Base-by-base conservation (phyloP, 1,139 yeast genomes). In the Arxiozyma bovina region DNA sequence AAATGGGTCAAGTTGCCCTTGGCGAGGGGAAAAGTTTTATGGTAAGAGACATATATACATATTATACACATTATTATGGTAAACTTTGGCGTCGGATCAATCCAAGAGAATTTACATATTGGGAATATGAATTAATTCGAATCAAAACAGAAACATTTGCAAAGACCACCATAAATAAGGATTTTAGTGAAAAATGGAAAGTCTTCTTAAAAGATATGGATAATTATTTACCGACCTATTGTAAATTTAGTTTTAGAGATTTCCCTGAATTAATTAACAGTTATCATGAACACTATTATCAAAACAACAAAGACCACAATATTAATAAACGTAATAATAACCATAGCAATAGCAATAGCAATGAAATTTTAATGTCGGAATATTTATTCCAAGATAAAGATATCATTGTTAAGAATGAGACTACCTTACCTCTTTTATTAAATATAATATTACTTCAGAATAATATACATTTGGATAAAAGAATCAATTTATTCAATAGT, bases 141-240 rank as follows among this genome's bases (percentile, higher is more conserved):
- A 57, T 61, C 17, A 65, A 63, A 45, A 61, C 65, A 8, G 71
- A 68, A 53, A 61, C 64, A 43, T 66, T 63, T 57, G 69, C 70
- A 2, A 55, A 57, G 45, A 60, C 61, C 1, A 42, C 43, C 3
- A 6, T 46, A 22, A 38, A 46, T 38, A 23, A 42, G 20, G 40
- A 49, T 15, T 67, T 68, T 50, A 51, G 58, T 22, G 68, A 65
- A 44, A 66, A 65, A 51, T 68, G 71, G 71, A 65, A 64, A 50
- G 65, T 64, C 5, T 65, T 63, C 48, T 23, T 67, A n/a, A 59
- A 62, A 51, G 68, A 64, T 41, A 55, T 68, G 52, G 70, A 68
- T 45, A 55, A 61, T 40, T 42, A 27, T 1, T 58, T 60, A 5
- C 60, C 61, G 3, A 41, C 51, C 2, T 48, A 42, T 7, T 45